Conservation (phyloP, 2,329 filamentous ascomycete genomes). For the Metarhizium album region DNA sequence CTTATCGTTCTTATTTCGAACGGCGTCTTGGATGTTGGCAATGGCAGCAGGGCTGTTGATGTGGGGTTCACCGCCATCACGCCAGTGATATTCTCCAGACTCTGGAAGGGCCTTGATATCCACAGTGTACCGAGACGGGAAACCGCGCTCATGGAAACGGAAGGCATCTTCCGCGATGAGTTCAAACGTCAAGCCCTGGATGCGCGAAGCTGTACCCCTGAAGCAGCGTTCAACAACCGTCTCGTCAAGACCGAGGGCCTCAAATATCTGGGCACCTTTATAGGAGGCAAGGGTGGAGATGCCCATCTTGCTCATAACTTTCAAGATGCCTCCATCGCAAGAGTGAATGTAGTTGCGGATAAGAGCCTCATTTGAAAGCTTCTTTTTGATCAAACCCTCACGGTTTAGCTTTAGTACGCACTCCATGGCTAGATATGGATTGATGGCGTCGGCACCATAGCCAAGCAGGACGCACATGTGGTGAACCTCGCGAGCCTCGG, state of each 20-base stretch:
- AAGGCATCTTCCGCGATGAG: slow-evolving; percentile 90
- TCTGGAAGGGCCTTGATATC: slow-evolving; percentile 73
- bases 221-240: slow-evolving; percentile 90
- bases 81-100: slow-evolving; percentile 97
- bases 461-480: slow-evolving; percentile 98
- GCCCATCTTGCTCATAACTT: slow-evolving; percentile 99
- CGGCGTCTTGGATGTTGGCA: slow-evolving; percentile 93
- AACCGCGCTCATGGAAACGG: slow-evolving; percentile 89
- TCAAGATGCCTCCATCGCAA: slow-evolving; percentile 89
- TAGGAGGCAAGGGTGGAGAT: slow-evolving; percentile 94
- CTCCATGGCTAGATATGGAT: slow-evolving; percentile 91
- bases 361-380: slow-evolving; percentile 68
- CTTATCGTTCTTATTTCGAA: slow-evolving; percentile 95
- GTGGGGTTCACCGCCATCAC: slow-evolving; percentile 89
- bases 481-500: slow-evolving; percentile 91
- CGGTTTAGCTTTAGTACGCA: slow-evolving; percentile 95
- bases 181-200: slow-evolving; percentile 89
- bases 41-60: slow-evolving; percentile 92
- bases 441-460: slow-evolving; percentile 88
- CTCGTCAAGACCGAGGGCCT: slow-evolving; percentile 88
- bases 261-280: slow-evolving; percentile 97
- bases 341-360: slow-evolving; percentile 97
- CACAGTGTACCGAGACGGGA: slow-evolving; percentile 67
- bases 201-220: slow-evolving; percentile 84
- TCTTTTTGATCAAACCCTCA: slow-evolving; percentile 85